Evolutionary conservation across 495 filamentous ascomycete species (phyloP), one percentile per base, ranked within the genome.

Genomic region (Clavariopsis aquatica): DNA sequence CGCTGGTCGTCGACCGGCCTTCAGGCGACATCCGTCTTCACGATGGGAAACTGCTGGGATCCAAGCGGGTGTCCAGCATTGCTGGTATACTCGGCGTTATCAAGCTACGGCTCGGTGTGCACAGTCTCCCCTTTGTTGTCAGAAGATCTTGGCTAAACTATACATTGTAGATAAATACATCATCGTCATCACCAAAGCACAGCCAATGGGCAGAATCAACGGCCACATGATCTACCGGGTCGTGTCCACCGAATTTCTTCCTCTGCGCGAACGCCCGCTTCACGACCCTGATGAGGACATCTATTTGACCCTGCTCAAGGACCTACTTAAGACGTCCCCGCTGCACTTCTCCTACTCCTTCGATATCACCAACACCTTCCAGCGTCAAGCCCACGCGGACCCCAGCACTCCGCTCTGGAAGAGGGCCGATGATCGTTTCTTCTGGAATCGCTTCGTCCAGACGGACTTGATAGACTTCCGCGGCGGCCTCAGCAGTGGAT

Each of bases 341-440:
- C 92, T 98, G 89, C 97, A 96, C 81, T 98, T 98, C 74, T 97
- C 94, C 49, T 98, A 98, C 79, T 91, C 92, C 19, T 81, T 94
- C 71, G 94, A 98, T 72, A 79, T 98, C 65, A 98, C 94, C 51
- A 97, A 93, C 78, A 90, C 83, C 74, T 95, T 96, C 77, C 94
- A 98, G 77, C 83, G 95, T 53, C 94, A 98, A 76, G 83, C 91
- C 1, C 84, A 91, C 58, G 78, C 81, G 23, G 84, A 96, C 66
- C 69, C 77, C 22, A 80, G 81, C 31, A 78, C 81, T 54, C 93
- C 94, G 12, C 79, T 98, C 57, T 98, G 94, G 94, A 86, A 89
- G 76, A 80, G 92, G 62, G 90, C 95, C 56, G 94, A 98, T 76
- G 93, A 98, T 69, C 87, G 94, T 55, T 98, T 98, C 80, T 98